A percentile compares a stretch with the other conserved stretches of the same genome.
Evolutionary conservation across 192 early-diverging fungal species (phyloP).

Genomic region (Endogone sp.): DNA sequence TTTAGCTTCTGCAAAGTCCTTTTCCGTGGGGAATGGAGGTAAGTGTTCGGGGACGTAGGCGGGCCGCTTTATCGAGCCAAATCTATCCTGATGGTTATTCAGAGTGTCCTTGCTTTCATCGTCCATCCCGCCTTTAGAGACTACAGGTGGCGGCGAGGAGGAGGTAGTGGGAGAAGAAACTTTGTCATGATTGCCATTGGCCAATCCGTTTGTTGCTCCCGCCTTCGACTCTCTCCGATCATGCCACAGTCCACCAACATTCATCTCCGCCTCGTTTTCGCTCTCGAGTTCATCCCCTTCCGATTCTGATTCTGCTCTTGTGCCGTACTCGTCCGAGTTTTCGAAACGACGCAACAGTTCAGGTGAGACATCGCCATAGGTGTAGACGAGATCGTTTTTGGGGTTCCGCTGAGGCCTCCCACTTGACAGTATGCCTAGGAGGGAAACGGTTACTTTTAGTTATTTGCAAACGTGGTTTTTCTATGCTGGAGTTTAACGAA

Average conservation of each 20-base stretch:
- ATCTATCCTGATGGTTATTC: neutral
- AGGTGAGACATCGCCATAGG: neutral
- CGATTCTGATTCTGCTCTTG: neutral
- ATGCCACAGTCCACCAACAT: neutral
- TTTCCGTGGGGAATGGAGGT: neutral
- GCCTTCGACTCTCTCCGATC: too few relatives aligned
- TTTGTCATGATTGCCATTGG: neutral
- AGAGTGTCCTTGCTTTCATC: neutral
- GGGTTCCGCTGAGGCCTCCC: neutral
- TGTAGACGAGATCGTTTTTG: neutral
- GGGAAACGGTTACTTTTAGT: too few relatives aligned
- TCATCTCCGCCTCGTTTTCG: neutral
- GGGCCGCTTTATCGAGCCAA: neutral
- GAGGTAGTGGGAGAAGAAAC: neutral
- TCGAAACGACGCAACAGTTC: neutral
- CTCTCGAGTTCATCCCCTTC: neutral
- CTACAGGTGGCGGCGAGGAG: too few relatives aligned
- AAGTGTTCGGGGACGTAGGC: neutral
- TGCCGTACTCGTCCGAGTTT: neutral
- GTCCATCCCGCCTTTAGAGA: too few relatives aligned
- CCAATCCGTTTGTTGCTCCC: too few relatives aligned
- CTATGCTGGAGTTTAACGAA: neutral
- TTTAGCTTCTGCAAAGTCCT: neutral
- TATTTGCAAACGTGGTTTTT: too few relatives aligned
- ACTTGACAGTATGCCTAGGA: neutral